phyloP scores from a whole-genome alignment of 768 basidiomycete species.

The Amanita exitialis region DNA sequence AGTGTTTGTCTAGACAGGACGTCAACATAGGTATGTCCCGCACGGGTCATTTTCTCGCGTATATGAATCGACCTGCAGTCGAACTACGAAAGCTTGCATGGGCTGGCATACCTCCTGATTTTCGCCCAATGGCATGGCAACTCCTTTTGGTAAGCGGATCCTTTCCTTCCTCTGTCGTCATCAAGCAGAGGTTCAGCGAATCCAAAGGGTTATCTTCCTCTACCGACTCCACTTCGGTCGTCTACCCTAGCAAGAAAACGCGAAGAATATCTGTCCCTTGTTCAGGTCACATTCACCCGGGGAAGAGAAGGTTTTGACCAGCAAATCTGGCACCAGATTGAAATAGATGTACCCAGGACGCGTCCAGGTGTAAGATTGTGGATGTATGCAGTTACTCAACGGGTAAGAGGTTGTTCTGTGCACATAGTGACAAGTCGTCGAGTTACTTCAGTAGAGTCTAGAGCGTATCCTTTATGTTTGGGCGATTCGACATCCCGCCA shows the following conservation, averaged over 20 bases:
- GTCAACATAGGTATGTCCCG: slow-evolving; percentile 66
- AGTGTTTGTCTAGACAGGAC: slow-evolving; percentile 66
- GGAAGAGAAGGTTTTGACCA: slow-evolving; percentile 84
- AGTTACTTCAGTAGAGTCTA: slow-evolving; percentile 50
- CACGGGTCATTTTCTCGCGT: background rate
- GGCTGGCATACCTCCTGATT: slow-evolving; percentile 84
- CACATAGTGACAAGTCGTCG: slow-evolving; percentile 5
- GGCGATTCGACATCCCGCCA: slow-evolving; percentile 98
- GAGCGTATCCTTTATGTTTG: slow-evolving; percentile 97
- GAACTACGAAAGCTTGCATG: slow-evolving; percentile 89
- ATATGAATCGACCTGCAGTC: slow-evolving; percentile 26
- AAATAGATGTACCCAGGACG: slow-evolving; percentile 95
- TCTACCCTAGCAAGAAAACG: slow-evolving; percentile 82
- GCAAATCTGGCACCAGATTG: slow-evolving; percentile 99
- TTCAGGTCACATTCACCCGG: slow-evolving; percentile 81
- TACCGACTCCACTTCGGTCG: slow-evolving; percentile 66
- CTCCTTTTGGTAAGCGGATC: slow-evolving; percentile 65
- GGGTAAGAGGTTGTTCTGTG: slow-evolving; percentile 38
- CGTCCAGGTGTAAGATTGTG: slow-evolving; percentile 85
- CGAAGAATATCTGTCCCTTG: slow-evolving; percentile 83
- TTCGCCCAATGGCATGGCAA: slow-evolving; percentile 92
- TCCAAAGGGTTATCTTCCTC: slow-evolving; percentile 81
- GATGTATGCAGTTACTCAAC: slow-evolving; percentile 85
- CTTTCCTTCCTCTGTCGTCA: slow-evolving; percentile 4
- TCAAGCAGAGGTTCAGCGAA: slow-evolving; percentile 2